These are phyloP conservation scores for Polytrichum formosum DNA, from an alignment of 225 moss, liverwort and hornwort species.

Conservation along the genomic window DNA sequence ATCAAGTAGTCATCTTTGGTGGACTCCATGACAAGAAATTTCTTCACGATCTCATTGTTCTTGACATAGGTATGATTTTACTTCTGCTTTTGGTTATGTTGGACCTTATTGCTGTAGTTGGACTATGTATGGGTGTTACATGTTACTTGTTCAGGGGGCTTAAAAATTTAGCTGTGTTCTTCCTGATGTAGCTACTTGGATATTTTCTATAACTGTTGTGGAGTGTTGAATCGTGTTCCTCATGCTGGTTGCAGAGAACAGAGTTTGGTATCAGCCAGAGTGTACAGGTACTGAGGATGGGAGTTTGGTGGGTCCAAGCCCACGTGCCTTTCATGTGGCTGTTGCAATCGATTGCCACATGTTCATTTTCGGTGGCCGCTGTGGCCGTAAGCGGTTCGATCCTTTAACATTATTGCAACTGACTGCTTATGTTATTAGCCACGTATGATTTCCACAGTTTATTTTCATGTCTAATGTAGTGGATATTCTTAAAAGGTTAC, in stretches of 20 bases:
- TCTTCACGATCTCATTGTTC: constrained; percentile 72
- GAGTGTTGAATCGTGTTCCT: neutral
- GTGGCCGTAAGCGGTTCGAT: constrained; percentile 99
- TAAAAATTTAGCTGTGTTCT: too few species aligned
- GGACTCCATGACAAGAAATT: constrained; percentile 85
- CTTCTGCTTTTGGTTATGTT: neutral
- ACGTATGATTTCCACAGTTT: too few species aligned
- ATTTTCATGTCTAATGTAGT: too few species aligned
- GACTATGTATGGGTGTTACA: neutral
- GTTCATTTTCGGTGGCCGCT: constrained; percentile 98
- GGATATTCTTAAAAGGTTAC: too few species aligned
- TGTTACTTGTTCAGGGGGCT: neutral
- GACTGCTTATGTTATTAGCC: neutral
- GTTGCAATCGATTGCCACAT: constrained; percentile 93
- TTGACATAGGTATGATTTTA: constrained; percentile 71
- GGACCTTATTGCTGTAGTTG: neutral
- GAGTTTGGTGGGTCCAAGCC: constrained; percentile 73
- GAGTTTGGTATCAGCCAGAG: constrained; percentile 79
- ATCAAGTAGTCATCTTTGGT: constrained; percentile 78
- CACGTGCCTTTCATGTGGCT: constrained; percentile 94
- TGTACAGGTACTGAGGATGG: constrained; percentile 75
- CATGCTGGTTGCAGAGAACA: constrained; percentile 55
- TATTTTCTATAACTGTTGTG: too few species aligned
- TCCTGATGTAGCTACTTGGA: too few species aligned
- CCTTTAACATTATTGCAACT: constrained; percentile 36